Evolutionary conservation across 352 stramenopile species (phyloP), one percentile per base, ranked within the genome.

Genomic region (Globisporangium echinulatum): DNA sequence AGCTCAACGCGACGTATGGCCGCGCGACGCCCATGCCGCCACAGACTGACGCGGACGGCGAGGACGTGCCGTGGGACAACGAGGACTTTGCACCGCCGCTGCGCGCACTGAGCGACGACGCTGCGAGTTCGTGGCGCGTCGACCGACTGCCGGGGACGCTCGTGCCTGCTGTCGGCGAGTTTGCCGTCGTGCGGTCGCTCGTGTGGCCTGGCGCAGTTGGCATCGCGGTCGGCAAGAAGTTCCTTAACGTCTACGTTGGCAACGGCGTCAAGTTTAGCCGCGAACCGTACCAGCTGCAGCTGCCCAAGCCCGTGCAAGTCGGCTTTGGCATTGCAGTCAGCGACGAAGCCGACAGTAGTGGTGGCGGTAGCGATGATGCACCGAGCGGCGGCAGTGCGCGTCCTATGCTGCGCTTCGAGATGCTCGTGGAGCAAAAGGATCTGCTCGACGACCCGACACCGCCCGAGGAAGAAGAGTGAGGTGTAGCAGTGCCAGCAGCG

Each of bases 221-320:
- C 39, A 87, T 97, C 47, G 87, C 78, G 2, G 73, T 84, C 9
- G 85, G 82, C 19, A 94, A 92, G 60, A 91, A 87, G 62, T 96
- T 94, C 60, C 72, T 92, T 4, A 97, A 96, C 68, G 69, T 96
- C 33, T 97, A 97, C 57, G 87, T 96, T 0, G 88, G 90, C 48
- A 73, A 96, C 58, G 88, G 79, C 4, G 64, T 94, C 59, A 92
- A 94, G 61, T 84, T 79, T 58, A 85, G 70, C 42, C 59, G 59
- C 7, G 75, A 77, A 66, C 79, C 75, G 38, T 92, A 76, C 67
- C 86, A 81, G 58, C 67, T 82, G 14, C 71, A 64, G 66, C 66
- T 68, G 17, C 78, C 77, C n/a, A 71, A 78, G 47, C 66, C 69
- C 5, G 68, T 90, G 6, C 71, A 89, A 55, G 49, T 60, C 38